phyloP scores from a whole-genome alignment of 1,284 basidiomycete genomes.

The Moesziomyces parantarcticus region DNA sequence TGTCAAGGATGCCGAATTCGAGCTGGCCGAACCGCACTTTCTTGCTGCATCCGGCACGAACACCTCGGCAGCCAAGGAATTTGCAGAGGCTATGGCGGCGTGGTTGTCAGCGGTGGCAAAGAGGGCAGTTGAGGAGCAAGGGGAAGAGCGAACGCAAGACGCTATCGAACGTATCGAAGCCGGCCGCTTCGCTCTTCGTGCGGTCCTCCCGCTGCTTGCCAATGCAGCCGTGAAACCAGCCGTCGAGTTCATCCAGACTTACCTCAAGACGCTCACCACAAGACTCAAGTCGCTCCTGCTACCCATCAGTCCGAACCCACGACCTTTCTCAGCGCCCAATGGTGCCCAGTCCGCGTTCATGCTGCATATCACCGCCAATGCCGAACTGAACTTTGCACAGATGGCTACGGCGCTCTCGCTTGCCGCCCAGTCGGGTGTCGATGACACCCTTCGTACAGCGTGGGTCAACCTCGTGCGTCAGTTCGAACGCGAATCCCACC shows the following conservation, averaged over 20 bases:
- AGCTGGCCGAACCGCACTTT: constrained; percentile 56
- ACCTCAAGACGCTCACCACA: constrained; percentile 38
- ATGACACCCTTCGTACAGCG: constrained; percentile 41
- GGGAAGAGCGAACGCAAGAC: constrained; percentile 33
- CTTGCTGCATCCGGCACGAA: constrained; percentile 13
- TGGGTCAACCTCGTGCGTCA: constrained; percentile 49
- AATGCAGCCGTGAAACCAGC: constrained; percentile 31
- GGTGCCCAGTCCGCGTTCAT: constrained; percentile 1
- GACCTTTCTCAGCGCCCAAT: constrained; percentile 55
- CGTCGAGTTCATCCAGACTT: constrained; percentile 43
- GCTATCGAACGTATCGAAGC: constrained; percentile 53
- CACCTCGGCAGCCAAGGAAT: constrained; percentile 22
- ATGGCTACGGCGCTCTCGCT: constrained; percentile 55
- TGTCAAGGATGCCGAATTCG: constrained; percentile 33
- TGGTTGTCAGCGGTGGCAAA: constrained; percentile 50
- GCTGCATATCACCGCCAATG: constrained; percentile 61
- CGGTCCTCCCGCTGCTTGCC: constrained; percentile 46
- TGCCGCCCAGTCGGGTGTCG: constrained; percentile 1
- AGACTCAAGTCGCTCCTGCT: constrained; percentile 56
- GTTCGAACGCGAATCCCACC: constrained; percentile 47
- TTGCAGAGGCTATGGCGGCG: constrained; percentile 53
- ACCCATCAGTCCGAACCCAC: constrained; percentile 63
- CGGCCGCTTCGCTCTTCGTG: constrained; percentile 54
- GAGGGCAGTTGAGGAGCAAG: constrained; percentile 25
- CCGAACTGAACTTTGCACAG: constrained; percentile 64